Percentiles rank a stretch among this genome's conserved stretches.
phyloP scores from a whole-genome alignment of 345 rosid genomes.

The Eucalyptus leucophloia region DNA sequence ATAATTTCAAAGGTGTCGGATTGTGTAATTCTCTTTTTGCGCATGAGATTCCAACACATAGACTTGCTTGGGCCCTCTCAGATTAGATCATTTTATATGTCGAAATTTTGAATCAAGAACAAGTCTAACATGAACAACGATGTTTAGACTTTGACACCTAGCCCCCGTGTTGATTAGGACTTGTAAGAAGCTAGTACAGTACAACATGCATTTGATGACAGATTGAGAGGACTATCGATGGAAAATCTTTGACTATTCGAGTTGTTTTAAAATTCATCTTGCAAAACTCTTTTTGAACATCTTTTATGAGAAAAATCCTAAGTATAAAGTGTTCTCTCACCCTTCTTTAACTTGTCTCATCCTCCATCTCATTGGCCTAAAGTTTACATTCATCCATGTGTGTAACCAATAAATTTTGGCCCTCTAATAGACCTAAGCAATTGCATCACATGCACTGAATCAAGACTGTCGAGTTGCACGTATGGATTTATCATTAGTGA shows the following conservation, averaged over 20 bases:
- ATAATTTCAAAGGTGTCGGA: background rate
- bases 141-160: background rate
- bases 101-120: background rate
- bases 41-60: background rate
- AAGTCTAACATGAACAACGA: background rate
- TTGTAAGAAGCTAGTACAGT: background rate
- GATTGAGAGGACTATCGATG: background rate
- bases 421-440: background rate
- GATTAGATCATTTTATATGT: background rate
- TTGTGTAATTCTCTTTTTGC: background rate
- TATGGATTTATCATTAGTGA: background rate
- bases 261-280: background rate
- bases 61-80: background rate
- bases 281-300: background rate
- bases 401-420: background rate
- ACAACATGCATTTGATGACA: background rate
- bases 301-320: background rate
- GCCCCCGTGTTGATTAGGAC: background rate
- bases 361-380: background rate
- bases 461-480: background rate
- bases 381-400: background rate
- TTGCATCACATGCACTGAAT: background rate
- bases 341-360: background rate
- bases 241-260: background rate
- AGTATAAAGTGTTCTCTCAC: background rate